phyloP scores from a whole-genome alignment of 2,329 filamentous ascomycete species.

The Colletotrichum liaoningense region DNA sequence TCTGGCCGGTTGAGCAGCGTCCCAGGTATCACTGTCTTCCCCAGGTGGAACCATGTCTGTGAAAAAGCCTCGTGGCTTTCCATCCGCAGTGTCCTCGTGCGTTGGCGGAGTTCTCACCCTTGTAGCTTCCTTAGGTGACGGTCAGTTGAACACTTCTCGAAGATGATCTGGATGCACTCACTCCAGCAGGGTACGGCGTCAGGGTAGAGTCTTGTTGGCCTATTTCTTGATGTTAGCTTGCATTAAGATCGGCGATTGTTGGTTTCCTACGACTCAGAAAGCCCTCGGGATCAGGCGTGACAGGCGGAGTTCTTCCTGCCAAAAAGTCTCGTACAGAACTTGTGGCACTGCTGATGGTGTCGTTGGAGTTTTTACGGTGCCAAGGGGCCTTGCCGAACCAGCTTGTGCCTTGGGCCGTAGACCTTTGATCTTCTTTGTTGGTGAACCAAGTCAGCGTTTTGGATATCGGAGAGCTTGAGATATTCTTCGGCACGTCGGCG shows the following conservation, averaged over 20 bases:
- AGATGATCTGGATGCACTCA: conserved; percentile 36
- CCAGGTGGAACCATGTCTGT: conserved; percentile 50
- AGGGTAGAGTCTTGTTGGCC: conserved; percentile 32
- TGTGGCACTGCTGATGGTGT: conserved; percentile 51
- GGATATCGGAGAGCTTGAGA: neutral
- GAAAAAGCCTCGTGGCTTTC: conserved; percentile 55
- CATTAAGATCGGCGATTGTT: neutral
- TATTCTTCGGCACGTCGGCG: neutral
- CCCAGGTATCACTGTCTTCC: conserved; percentile 25
- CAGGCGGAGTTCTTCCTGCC: conserved; percentile 48
- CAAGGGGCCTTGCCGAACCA: conserved; percentile 48
- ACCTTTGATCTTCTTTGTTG: conserved; percentile 5
- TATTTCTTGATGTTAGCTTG: conserved; percentile 12
- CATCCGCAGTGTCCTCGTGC: conserved; percentile 50
- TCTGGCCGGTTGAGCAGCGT: conserved; percentile 2
- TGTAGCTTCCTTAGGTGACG: conserved; percentile 55
- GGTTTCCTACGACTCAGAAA: neutral
- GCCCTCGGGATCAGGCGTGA: conserved; percentile 40
- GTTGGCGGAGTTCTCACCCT: conserved; percentile 60
- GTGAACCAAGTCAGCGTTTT: conserved; percentile 22
- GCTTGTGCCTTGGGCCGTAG: neutral
- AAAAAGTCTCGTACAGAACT: conserved; percentile 56
- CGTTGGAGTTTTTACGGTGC: conserved; percentile 51
- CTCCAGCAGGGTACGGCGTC: conserved; percentile 49
- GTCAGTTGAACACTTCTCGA: conserved; percentile 19